Conservation (phyloP, 2,329 filamentous ascomycete species). For the Thielaviopsis cerberus region DNA sequence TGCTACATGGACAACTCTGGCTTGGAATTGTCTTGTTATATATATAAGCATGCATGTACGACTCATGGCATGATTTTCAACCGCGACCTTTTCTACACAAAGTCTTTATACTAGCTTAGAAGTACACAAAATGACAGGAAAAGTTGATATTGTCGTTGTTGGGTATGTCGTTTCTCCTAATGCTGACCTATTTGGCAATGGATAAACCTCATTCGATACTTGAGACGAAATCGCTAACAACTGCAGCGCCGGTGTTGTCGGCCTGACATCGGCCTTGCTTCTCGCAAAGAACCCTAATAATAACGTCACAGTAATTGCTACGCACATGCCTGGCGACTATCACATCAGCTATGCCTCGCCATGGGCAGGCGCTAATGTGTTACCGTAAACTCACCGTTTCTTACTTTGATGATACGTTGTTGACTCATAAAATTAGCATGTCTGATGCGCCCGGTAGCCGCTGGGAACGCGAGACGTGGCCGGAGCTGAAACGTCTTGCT, state of each 20-base stretch:
- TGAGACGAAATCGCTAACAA: neutral
- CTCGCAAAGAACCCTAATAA: slow-evolving; percentile 27
- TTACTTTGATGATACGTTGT: no score
- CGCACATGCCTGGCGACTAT: slow-evolving; percentile 87
- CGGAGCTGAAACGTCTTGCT: slow-evolving; percentile 39
- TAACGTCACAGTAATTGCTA: slow-evolving; percentile 52
- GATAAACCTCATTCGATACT: neutral
- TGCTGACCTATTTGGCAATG: neutral
- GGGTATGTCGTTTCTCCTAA: slow-evolving; percentile 1
- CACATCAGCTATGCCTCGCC: slow-evolving; percentile 80
- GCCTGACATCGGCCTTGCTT: slow-evolving; percentile 31
- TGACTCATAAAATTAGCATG: no score
- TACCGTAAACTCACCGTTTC: slow-evolving; percentile 37
- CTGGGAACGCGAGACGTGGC: slow-evolving; percentile 49
- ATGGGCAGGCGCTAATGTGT: slow-evolving; percentile 69
- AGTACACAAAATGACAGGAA: neutral
- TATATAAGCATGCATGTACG: no score
- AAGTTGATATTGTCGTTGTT: slow-evolving; percentile 10
- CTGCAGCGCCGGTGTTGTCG: slow-evolving; percentile 29
- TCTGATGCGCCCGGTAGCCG: slow-evolving; percentile 23
- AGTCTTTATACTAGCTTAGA: neutral
- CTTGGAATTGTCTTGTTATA: neutral
- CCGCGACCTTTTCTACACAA: no score
- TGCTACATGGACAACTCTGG: neutral
- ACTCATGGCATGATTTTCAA: no score